Percentiles rank a stretch among this genome's conserved stretches.
Conservation (phyloP, 2,329 filamentous ascomycete genomes). For the Penicillium janthinellum region DNA sequence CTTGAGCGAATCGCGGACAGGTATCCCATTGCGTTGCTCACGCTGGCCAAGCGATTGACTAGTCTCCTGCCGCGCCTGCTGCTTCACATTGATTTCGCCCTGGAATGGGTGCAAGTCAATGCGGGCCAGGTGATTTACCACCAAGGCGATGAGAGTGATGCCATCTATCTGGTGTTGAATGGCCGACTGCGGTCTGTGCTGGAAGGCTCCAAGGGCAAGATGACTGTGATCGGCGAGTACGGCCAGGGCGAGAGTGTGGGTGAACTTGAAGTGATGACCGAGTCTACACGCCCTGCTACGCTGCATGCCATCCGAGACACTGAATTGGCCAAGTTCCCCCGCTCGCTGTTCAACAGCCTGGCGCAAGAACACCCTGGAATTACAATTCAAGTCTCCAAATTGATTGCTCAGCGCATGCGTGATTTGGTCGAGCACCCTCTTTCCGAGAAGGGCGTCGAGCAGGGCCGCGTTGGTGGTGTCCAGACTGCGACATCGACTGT, state of each 20-base stretch:
- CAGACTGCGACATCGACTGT: constrained; percentile 73
- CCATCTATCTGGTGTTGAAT: constrained; percentile 97
- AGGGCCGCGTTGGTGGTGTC: constrained; percentile 54
- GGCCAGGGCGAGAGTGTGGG: constrained; percentile 98
- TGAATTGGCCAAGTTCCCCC: constrained; percentile 92
- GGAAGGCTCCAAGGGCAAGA: constrained; percentile 76
- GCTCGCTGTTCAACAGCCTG: constrained; percentile 94
- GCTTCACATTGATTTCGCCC: constrained; percentile 93
- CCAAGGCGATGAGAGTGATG: constrained; percentile 92
- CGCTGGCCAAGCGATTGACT: constrained; percentile 93
- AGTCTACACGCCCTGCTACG: constrained; percentile 85
- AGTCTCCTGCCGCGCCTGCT: constrained; percentile 86
- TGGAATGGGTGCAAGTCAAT: constrained; percentile 97
- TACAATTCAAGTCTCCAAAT: constrained; percentile 98
- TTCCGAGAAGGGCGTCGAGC: constrained; percentile 65
- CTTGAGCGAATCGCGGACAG: constrained; percentile 90
- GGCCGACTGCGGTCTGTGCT: constrained; percentile 83
- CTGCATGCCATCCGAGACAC: constrained; percentile 96
- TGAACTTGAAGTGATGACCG: constrained; percentile 94
- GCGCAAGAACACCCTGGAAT: constrained; percentile 97
- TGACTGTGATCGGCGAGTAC: constrained; percentile 86
- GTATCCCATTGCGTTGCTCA: constrained; percentile 88
- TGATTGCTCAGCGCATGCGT: constrained; percentile 94
- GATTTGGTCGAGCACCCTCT: constrained; percentile 80
- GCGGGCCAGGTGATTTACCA: constrained; percentile 94